phyloP scores from a whole-genome alignment of 768 basidiomycete species.

The Pholiota microspora region DNA sequence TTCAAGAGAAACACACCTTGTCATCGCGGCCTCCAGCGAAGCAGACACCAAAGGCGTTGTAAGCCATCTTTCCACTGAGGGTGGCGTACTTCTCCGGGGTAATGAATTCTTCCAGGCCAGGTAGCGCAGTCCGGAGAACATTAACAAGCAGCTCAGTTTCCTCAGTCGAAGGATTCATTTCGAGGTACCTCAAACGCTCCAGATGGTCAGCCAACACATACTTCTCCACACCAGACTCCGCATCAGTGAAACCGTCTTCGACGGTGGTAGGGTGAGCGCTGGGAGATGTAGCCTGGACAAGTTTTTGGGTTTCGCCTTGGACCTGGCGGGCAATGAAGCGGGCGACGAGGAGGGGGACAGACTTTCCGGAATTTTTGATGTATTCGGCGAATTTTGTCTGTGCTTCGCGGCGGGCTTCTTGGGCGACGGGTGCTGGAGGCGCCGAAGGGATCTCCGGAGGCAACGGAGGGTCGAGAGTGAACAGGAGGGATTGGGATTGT shows the following conservation, averaged over 20 bases:
- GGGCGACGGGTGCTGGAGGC: constrained; percentile 26
- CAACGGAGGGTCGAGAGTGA: constrained; percentile 62
- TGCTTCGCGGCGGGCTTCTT: constrained; percentile 50
- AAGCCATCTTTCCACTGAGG: constrained; percentile 68
- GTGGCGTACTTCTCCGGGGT: constrained; percentile 60
- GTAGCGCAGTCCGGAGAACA: constrained; percentile 60
- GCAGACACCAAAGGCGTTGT: constrained; percentile 76
- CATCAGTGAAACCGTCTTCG: constrained; percentile 42
- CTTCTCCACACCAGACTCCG: constrained; percentile 39
- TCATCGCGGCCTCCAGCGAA: constrained; percentile 65
- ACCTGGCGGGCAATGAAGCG: constrained; percentile 76
- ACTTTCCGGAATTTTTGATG: constrained; percentile 41
- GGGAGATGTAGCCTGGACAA: constrained; percentile 32
- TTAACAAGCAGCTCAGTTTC: constrained; percentile 49
- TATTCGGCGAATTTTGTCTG: constrained; percentile 59
- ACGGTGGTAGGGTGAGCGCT: constrained; percentile 11
- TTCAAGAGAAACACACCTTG: constrained; percentile 44
- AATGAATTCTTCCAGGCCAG: constrained; percentile 71
- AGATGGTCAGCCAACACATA: constrained; percentile 76
- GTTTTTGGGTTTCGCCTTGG: constrained; percentile 57
- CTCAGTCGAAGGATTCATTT: constrained; percentile 45
- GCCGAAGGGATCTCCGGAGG: constrained; percentile 40
- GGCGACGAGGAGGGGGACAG: constrained; percentile 56
- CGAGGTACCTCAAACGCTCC: constrained; percentile 70
- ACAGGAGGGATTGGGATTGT: constrained; percentile 69